phyloP scores from a whole-genome alignment of 495 filamentous ascomycete genomes.

The Xylaria venustula region DNA sequence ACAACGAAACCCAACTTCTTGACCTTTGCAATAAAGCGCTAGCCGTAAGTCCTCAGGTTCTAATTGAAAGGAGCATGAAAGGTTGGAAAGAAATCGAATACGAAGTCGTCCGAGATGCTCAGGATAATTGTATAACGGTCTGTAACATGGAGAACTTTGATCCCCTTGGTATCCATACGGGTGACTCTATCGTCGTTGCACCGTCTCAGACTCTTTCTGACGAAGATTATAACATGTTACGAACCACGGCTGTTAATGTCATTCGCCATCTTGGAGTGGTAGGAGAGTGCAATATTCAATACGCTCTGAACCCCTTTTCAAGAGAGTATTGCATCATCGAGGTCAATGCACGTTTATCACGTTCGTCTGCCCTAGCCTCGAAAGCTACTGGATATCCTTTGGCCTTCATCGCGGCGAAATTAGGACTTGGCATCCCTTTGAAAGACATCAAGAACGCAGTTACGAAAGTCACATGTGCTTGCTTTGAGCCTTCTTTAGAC shows the following conservation, averaged over 20 bases:
- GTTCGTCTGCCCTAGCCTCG: constrained; percentile 91
- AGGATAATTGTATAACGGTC: constrained; percentile 98
- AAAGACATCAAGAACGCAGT: constrained; percentile 97
- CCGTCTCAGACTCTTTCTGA: constrained; percentile 96
- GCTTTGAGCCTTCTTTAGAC: constrained; percentile 98
- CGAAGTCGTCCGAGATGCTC: constrained; percentile 92
- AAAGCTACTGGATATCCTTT: constrained; percentile 97
- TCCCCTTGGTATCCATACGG: constrained; percentile 95
- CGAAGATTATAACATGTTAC: constrained; percentile 99
- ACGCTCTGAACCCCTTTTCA: constrained; percentile 94
- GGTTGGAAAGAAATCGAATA: constrained; percentile 99
- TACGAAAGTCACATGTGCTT: constrained; percentile 93
- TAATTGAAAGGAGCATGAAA: constrained; percentile 98
- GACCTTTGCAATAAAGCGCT: constrained; percentile 95
- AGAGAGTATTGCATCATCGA: constrained; percentile 98
- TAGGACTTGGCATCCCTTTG: constrained; percentile 89
- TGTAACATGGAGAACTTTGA: constrained; percentile 99
- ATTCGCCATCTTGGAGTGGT: constrained; percentile 96
- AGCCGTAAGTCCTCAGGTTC: constrained; percentile 89
- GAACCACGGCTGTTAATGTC: constrained; percentile 97
- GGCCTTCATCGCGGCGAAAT: constrained; percentile 93
- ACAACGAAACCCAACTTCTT: constrained; percentile 80
- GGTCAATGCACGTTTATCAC: constrained; percentile 93
- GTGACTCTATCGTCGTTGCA: constrained; percentile 97
- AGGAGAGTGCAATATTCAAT: constrained; percentile 98